Evolutionary conservation across 257 asterid genomes (phyloP).

Genomic region (Thymus quinquecostatus): DNA sequence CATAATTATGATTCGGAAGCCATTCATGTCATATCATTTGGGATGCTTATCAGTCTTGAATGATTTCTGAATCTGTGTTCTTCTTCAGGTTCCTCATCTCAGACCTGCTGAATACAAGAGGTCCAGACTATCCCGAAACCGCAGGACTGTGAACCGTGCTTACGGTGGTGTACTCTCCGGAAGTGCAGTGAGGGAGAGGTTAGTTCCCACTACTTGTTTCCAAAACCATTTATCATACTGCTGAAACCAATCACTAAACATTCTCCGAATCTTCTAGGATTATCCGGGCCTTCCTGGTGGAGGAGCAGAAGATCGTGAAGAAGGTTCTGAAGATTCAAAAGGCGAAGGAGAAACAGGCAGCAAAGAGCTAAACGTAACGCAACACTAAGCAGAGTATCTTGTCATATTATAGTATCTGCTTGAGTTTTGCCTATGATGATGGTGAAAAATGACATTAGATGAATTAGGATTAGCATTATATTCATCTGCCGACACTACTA

Average conservation of each 20-base stretch:
- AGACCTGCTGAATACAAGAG: slow-evolving; percentile 83
- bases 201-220: not conserved
- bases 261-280: slow-evolving; percentile 42
- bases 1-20: not conserved
- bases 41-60: not conserved
- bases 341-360: slow-evolving; percentile 56
- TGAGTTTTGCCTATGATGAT: slow-evolving; percentile 43
- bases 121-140: slow-evolving; percentile 66
- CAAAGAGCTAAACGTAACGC: slow-evolving; percentile 46
- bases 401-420: not conserved
- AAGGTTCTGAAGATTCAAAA: slow-evolving; percentile 77
- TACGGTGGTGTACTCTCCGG: slow-evolving; percentile 79
- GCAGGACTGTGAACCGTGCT: slow-evolving; percentile 78
- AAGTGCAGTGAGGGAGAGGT: slow-evolving; percentile 75
- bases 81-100: slow-evolving; percentile 66
- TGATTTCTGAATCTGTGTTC: not conserved
- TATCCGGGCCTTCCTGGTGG: slow-evolving; percentile 74
- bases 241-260: not conserved
- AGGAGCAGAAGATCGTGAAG: slow-evolving; percentile 75
- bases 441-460: slow-evolving; percentile 30
- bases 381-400: not conserved
- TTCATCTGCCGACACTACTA: not conserved
- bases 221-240: not conserved
- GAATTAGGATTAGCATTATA: slow-evolving; percentile 17
- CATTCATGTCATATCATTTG: not conserved